A percentile compares a stretch with the other conserved stretches of the same genome.
Conservation (phyloP, 352 stramenopile species). For the Phytopythium boreale region DNA sequence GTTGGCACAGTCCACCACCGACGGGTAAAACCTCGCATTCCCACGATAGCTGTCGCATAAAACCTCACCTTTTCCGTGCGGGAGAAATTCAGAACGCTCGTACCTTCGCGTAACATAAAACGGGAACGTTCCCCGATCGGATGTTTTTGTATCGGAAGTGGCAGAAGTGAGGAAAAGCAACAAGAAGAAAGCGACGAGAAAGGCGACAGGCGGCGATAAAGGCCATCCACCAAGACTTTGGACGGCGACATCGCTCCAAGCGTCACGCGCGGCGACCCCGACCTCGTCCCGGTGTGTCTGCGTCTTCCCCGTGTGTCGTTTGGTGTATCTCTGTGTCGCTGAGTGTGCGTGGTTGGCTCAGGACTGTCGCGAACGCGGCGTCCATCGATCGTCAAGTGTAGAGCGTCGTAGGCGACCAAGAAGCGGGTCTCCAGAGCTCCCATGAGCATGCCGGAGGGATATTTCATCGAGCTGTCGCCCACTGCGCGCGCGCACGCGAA, state of each 20-base stretch:
- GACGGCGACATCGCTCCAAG: background rate
- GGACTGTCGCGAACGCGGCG: background rate
- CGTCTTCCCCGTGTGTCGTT: background rate
- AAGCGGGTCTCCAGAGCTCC: background rate
- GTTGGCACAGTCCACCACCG: background rate
- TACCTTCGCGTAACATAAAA: conserved; percentile 9
- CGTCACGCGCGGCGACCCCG: background rate
- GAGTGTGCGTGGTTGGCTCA: background rate
- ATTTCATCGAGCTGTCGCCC: conserved; percentile 3
- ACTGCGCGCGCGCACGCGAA: conserved; percentile 2
- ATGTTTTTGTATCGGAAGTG: background rate
- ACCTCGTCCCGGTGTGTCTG: background rate
- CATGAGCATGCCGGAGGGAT: conserved; percentile 3
- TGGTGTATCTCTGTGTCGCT: background rate
- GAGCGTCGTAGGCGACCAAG: background rate
- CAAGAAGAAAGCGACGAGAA: background rate
- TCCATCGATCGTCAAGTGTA: background rate
- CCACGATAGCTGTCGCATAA: no score
- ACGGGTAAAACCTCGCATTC: background rate
- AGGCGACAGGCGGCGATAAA: background rate
- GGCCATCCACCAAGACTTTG: background rate
- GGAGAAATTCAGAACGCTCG: conserved; percentile 7
- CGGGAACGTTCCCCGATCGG: background rate
- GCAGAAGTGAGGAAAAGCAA: background rate
- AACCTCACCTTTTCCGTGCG: background rate